Percentiles rank a stretch among this genome's conserved stretches.
Conservation (phyloP, 768 basidiomycete genomes). For the Collybiopsis confluens region DNA sequence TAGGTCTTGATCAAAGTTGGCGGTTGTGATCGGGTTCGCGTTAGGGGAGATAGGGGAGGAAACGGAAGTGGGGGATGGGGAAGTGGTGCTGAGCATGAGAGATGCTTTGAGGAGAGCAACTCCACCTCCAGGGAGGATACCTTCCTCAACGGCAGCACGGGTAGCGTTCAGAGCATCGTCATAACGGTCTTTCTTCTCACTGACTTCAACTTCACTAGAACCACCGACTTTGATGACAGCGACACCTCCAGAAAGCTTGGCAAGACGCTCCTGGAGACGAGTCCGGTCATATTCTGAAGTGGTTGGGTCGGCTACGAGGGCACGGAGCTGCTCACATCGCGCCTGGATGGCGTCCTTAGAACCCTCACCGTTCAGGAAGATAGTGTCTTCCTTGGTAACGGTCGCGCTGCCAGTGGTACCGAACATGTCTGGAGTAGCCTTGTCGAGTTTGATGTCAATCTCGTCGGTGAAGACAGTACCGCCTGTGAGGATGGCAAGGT, state of each 20-base stretch:
- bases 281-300: conserved; percentile 93
- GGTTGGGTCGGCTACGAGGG: conserved; percentile 72
- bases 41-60: conserved; percentile 47
- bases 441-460: conserved; percentile 96
- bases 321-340: conserved; percentile 94
- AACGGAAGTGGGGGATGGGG: conserved; percentile 44
- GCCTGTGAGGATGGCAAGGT: conserved; percentile 94
- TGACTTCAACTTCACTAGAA: conserved; percentile 88
- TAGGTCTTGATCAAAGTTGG: conserved; percentile 97
- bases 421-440: conserved; percentile 81
- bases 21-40: conserved; percentile 66
- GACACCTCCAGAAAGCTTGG: conserved; percentile 94
- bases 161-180: conserved; percentile 98
- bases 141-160: conserved; percentile 96
- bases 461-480: conserved; percentile 97
- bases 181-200: conserved; percentile 99
- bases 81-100: conserved; percentile 56
- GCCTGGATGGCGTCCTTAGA: conserved; percentile 86
- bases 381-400: conserved; percentile 97
- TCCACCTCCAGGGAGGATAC: conserved; percentile 96
- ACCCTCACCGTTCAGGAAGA: conserved; percentile 91
- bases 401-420: conserved; percentile 89
- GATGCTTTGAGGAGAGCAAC: conserved; percentile 88
- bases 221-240: conserved; percentile 99
- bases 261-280: conserved; percentile 95